These are phyloP conservation scores for Tremellales sp. DNA, from an alignment of 1,284 basidiomycete species.

Conservation along the genomic window DNA sequence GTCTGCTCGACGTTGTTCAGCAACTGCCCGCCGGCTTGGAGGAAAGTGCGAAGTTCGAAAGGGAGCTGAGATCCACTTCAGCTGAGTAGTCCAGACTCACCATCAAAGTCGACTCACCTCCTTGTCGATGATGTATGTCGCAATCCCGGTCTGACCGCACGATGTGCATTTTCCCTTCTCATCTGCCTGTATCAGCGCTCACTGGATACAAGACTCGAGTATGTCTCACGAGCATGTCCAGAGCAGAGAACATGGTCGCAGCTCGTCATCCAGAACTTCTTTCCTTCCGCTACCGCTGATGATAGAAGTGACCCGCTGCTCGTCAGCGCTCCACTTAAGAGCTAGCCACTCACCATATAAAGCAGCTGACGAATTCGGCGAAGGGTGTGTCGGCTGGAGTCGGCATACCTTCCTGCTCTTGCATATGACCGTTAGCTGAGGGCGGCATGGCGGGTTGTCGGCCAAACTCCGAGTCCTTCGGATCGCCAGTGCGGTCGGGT, in stretches of 20 bases:
- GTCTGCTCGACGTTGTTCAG: neutral
- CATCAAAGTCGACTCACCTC: neutral
- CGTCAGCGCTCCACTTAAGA: neutral
- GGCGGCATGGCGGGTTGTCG: neutral
- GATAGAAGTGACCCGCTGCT: conserved; percentile 2
- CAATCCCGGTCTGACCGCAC: conserved; percentile 1
- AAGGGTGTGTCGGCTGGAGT: conserved; percentile 12
- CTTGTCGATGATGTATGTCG: neutral
- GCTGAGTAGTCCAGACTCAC: neutral
- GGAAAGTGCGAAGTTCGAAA: neutral
- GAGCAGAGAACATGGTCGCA: conserved; percentile 42
- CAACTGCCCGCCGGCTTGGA: neutral
- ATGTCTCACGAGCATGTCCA: conserved; percentile 26
- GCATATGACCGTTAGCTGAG: neutral
- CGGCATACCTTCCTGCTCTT: neutral
- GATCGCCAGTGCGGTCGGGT: neutral
- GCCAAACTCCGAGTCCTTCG: neutral
- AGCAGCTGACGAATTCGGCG: conserved; percentile 29
- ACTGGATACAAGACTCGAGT: no score
- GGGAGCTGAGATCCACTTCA: neutral
- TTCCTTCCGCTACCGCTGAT: conserved; percentile 8
- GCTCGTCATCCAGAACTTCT: conserved; percentile 35
- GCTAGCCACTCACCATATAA: conserved; percentile 23
- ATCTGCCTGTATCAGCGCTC: conserved; percentile 6
- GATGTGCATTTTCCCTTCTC: conserved; percentile 15